These are phyloP conservation scores for Ophiostoma australiae DNA, from an alignment of 2,329 filamentous ascomycete genomes.

Conservation along the genomic window DNA sequence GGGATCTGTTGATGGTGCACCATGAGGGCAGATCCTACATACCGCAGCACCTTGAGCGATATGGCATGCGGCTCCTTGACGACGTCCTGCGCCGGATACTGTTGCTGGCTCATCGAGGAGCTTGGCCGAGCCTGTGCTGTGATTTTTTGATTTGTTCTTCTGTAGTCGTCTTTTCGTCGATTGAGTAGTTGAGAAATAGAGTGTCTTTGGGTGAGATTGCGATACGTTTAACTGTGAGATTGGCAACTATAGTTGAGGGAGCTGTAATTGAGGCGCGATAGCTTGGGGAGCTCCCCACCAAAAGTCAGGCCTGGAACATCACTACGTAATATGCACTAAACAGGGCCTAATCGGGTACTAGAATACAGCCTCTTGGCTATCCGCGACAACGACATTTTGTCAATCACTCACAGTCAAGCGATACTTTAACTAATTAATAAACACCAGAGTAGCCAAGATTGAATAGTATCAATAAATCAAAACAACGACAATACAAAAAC, in stretches of 20 bases:
- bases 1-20: background rate
- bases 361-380: background rate
- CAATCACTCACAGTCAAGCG: background rate
- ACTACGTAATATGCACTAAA: constrained; percentile 13
- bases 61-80: constrained; percentile 73
- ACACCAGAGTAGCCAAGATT: background rate
- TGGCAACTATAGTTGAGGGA: background rate
- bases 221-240: background rate
- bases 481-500: background rate
- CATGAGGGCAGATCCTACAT: background rate
- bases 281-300: constrained; percentile 13
- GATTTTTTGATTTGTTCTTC: background rate
- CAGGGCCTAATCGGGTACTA: constrained; percentile 3
- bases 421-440: background rate
- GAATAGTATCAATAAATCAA: background rate
- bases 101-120: constrained; percentile 51
- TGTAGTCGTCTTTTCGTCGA: background rate
- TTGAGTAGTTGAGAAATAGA: background rate
- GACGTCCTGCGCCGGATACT: constrained; percentile 52
- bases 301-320: background rate
- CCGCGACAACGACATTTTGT: background rate
- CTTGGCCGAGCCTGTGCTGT: background rate
- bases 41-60: constrained; percentile 71
- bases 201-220: background rate
- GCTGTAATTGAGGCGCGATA: background rate